phyloP scores from a whole-genome alignment of 1,284 basidiomycete genomes.

The Mrakiaceae sp. region DNA sequence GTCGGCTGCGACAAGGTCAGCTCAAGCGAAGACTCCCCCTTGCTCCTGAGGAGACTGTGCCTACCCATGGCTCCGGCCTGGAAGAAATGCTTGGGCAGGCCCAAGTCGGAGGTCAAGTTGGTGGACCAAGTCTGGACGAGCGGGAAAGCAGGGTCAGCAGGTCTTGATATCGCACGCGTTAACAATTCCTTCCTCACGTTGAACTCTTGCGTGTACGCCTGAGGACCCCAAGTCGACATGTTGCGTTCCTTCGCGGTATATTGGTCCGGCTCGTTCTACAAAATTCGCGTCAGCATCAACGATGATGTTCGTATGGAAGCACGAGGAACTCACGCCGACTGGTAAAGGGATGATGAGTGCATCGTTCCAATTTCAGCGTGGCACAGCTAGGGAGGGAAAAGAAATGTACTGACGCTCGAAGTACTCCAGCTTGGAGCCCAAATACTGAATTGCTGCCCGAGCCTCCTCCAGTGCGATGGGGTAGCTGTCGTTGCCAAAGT shows the following conservation, averaged over 20 bases:
- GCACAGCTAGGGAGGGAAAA: background rate
- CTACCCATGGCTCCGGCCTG: conserved; percentile 24
- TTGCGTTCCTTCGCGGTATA: conserved; percentile 23
- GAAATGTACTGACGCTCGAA: conserved; percentile 26
- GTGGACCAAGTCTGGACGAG: conserved; percentile 29
- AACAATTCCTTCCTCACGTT: conserved; percentile 21
- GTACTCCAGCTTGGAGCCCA: conserved; percentile 31
- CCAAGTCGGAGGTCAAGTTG: conserved; percentile 25
- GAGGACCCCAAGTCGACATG: conserved; percentile 28
- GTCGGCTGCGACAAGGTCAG: conserved; percentile 23
- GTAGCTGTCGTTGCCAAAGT: conserved; percentile 34
- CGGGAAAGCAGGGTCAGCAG: background rate
- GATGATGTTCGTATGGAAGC: too few relatives aligned
- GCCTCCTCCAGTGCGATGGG: conserved; percentile 30
- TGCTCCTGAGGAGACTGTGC: background rate
- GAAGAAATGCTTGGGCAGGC: conserved; percentile 28
- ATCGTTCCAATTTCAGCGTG: too few relatives aligned
- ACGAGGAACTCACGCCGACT: too few relatives aligned
- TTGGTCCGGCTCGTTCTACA: conserved; percentile 29
- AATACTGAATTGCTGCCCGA: conserved; percentile 27
- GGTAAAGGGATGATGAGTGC: too few relatives aligned
- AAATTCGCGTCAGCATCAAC: too few relatives aligned
- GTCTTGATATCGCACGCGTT: background rate
- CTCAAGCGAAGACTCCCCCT: background rate
- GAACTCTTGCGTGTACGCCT: conserved; percentile 30